phyloP scores from a whole-genome alignment of 805 yeast species.

The Barnettozyma sucrosica region DNA sequence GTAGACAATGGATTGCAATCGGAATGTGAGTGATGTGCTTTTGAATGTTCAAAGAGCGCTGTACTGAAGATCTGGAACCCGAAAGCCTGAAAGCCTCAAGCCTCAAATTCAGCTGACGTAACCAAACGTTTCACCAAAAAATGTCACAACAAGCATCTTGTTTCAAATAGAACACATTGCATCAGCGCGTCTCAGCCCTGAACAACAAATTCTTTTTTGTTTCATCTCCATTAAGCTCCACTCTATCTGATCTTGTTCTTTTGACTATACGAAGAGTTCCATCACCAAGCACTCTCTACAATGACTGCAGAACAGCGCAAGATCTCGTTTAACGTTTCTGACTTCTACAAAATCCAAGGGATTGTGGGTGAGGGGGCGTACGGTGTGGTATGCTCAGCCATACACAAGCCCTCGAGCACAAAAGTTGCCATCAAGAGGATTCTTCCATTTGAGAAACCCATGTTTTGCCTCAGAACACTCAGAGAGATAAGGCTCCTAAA shows the following conservation, averaged over 20 bases:
- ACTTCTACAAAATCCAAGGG: constrained; percentile 52
- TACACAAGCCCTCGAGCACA: constrained; percentile 52
- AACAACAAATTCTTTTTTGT: background rate
- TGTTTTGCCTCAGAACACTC: constrained; percentile 64
- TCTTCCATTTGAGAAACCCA: constrained; percentile 59
- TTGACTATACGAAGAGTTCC: background rate
- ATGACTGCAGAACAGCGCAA: constrained; percentile 22
- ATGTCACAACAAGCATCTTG: background rate
- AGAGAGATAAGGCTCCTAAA: constrained; percentile 63
- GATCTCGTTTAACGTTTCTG: constrained; percentile 57
- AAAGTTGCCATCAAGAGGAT: constrained; percentile 76
- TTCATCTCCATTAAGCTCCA: background rate
- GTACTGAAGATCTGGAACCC: background rate
- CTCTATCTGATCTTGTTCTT: background rate
- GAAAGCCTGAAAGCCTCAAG: too few relatives aligned
- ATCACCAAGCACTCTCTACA: background rate
- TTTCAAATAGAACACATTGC: background rate
- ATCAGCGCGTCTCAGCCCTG: background rate
- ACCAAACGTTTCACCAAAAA: background rate
- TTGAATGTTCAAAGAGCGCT: too few relatives aligned
- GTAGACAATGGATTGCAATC: background rate
- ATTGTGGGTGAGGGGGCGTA: constrained; percentile 79
- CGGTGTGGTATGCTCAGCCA: constrained; percentile 70
- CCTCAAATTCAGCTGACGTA: background rate
- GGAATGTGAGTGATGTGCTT: background rate